Percentiles rank a stretch among this genome's conserved stretches.
Evolutionary conservation across 1,284 basidiomycete genomes (phyloP).

Genomic region (Melampsora americana): DNA sequence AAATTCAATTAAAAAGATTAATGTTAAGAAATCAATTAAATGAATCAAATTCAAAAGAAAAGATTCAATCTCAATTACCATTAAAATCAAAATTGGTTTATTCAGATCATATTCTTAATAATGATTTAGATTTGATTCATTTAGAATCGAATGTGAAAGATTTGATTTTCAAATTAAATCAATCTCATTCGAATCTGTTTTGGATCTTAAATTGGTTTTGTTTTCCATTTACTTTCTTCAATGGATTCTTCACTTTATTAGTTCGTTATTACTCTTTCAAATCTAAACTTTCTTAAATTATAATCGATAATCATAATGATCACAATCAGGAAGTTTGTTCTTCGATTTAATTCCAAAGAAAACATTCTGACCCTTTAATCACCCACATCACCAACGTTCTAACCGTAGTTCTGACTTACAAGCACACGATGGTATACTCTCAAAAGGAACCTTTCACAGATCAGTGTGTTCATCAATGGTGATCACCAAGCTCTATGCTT

Average conservation of each 20-base stretch:
- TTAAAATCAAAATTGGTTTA: constrained; percentile 74
- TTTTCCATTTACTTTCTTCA: constrained; percentile 67
- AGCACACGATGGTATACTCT: too few species aligned
- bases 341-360: too few species aligned
- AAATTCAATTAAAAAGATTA: constrained; percentile 75
- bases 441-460: too few species aligned
- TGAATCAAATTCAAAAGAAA: constrained; percentile 62
- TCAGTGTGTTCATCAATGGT: too few species aligned
- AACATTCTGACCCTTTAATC: too few species aligned
- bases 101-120: constrained; percentile 84
- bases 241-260: constrained; percentile 47
- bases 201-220: constrained; percentile 72
- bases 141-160: constrained; percentile 68
- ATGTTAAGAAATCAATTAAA: constrained; percentile 57
- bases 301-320: too few species aligned
- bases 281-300: too few species aligned
- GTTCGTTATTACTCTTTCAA: too few species aligned
- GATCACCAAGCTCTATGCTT: too few species aligned
- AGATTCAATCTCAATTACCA: constrained; percentile 76
- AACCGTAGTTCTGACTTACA: too few species aligned
- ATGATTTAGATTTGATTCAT: constrained; percentile 71
- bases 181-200: constrained; percentile 65
- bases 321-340: too few species aligned
- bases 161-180: constrained; percentile 63
- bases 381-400: too few species aligned